Conservation (phyloP, 257 asterid genomes). For the Craterostigma plantagineum region DNA sequence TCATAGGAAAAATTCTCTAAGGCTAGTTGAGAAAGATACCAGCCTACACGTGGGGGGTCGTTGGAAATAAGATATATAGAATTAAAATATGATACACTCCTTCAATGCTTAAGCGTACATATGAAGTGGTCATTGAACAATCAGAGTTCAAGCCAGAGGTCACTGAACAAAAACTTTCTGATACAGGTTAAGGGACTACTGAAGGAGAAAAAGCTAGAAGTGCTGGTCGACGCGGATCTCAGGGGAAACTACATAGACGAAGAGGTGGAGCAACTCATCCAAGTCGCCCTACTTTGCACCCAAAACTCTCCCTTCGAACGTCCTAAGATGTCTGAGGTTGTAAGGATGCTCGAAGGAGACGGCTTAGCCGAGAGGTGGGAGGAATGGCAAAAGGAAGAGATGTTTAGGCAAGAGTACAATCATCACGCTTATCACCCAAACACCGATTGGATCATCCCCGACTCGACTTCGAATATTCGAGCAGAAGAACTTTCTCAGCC, state of each 20-base stretch:
- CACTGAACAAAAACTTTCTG: too few species aligned
- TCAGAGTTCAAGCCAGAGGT: too few species aligned
- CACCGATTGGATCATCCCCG: slow-evolving; percentile 47
- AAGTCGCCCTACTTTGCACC: slow-evolving; percentile 84
- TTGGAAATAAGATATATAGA: too few species aligned
- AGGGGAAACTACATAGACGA: slow-evolving; percentile 47
- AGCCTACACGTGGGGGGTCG: too few species aligned
- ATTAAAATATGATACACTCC: too few species aligned
- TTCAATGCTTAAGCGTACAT: too few species aligned
- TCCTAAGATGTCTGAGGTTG: slow-evolving; percentile 89
- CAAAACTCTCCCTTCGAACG: slow-evolving; percentile 58
- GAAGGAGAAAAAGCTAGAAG: slow-evolving; percentile 60
- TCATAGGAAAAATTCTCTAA: too few species aligned
- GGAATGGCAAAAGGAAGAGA: slow-evolving; percentile 87
- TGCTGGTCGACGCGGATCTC: slow-evolving; percentile 61
- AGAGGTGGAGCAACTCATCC: slow-evolving; percentile 77
- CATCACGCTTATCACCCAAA: slow-evolving; percentile 20
- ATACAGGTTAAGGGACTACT: slow-evolving; percentile 73
- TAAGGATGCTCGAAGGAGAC: slow-evolving; percentile 86
- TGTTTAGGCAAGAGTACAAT: slow-evolving; percentile 49
- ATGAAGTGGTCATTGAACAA: too few species aligned
- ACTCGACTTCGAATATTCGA: slow-evolving; percentile 50
- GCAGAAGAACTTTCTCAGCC: slow-evolving; percentile 85
- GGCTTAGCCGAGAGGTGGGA: slow-evolving; percentile 97
- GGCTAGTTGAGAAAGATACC: too few species aligned